phyloP scores from a whole-genome alignment of 179 eudicot species.

The Carnegiea gigantea region DNA sequence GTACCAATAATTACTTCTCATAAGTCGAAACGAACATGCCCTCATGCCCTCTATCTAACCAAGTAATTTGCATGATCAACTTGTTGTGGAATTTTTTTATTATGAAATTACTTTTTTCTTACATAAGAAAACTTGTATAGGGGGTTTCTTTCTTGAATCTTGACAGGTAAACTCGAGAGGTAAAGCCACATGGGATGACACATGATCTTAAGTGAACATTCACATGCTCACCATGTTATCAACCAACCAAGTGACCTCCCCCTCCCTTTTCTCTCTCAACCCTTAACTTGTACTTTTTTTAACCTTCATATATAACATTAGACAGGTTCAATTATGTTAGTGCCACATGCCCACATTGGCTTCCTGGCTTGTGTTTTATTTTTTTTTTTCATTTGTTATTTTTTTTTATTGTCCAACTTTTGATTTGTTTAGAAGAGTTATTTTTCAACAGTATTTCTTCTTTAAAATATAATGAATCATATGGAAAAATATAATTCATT shows the following conservation, averaged over 20 bases:
- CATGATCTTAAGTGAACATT: not conserved
- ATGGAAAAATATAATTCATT: no score
- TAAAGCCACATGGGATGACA: conserved; percentile 1
- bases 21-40: no score
- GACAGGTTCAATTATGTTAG: not conserved
- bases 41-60: no score
- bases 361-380: not conserved
- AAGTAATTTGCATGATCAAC: no score
- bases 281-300: not conserved
- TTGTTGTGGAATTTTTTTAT: no score
- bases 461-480: no score
- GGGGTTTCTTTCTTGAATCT: conserved; percentile 1
- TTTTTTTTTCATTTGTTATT: not conserved
- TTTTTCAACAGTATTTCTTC: no score
- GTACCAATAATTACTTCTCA: no score
- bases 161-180: not conserved
- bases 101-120: no score
- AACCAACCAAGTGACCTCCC: not conserved
- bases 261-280: not conserved
- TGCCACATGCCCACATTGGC: not conserved
- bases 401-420: no score
- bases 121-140: no score
- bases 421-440: no score
- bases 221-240: conserved; percentile 11
- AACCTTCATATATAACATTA: not conserved